Base-by-base conservation (phyloP, 108 stramenopile genomes). In the Skeletonema costatum region DNA sequence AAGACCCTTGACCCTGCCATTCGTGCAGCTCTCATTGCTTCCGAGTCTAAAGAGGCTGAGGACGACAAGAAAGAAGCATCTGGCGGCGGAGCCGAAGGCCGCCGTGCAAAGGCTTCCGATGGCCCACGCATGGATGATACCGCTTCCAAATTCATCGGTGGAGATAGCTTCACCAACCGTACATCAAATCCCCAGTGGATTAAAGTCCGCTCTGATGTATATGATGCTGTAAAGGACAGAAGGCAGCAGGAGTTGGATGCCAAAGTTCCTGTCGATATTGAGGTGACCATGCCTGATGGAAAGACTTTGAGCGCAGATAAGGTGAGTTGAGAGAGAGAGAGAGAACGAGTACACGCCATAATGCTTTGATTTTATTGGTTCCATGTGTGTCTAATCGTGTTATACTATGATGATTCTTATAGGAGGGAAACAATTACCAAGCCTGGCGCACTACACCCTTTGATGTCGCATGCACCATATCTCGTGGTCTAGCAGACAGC, bases 271-370 rank as follows among this genome's bases (percentile, higher is more conserved):
- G 89, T 90, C 39, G 85, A 87, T 35, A 99, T 99, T 67, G 77
- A 73, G 21, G 92, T 99, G 60, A 97, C 96, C 32, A 84, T 99
- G 80, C 99, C 99, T 0, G 98, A 99, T 77, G 99, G 99, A 11
- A 96, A 81, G 13, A 87, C 85, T 2, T 60, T 96, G 53, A 60
- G 25, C 17, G 66, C 81, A 31, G 50, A 85, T 64, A 92, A 93
- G 86, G 78, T 75, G 69, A 75, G 75, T 17, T 25, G 25, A 6
- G 35, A 36, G 35, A 36, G 35, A 46, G 16, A 14, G 16, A 46
- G 44, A 13, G 16, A n/a, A n/a, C n/a, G n/a, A n/a, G 11, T 16
- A 46, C 44, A 46, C 41, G 44, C 44, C 11, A 16, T n/a, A n/a
- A 46, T 29, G 2, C 44, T 2, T 41, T 46, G 3, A 5, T 29